Evolutionary conservation across 2,329 filamentous ascomycete species (phyloP).

Genomic region (Cladosporium sp.): DNA sequence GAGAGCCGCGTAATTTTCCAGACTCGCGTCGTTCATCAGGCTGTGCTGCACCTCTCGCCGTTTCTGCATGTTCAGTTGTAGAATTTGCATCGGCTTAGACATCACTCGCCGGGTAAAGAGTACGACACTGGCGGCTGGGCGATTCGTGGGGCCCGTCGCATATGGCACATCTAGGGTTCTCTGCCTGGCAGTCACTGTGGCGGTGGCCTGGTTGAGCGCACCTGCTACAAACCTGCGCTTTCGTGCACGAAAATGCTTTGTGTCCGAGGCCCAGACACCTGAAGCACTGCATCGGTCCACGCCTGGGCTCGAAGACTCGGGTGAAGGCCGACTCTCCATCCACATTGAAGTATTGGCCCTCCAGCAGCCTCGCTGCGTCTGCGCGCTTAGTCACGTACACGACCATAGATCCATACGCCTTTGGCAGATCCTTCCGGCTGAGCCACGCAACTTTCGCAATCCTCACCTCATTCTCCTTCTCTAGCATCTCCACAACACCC

Average conservation of each 20-base stretch:
- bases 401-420: slow-evolving; percentile 13
- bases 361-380: slow-evolving; percentile 3
- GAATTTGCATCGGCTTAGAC: not conserved
- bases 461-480: slow-evolving; percentile 13
- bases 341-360: not conserved
- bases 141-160: not conserved
- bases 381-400: slow-evolving; percentile 10
- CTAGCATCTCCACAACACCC: slow-evolving; percentile 3
- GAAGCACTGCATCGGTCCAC: not conserved
- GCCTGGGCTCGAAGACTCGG: not conserved
- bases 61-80: not conserved
- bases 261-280: not conserved
- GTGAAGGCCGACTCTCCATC: not conserved
- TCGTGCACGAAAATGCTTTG: not conserved
- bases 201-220: slow-evolving; percentile 1
- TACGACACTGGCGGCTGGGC: not conserved
- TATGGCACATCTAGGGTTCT: not conserved
- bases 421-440: slow-evolving; percentile 10
- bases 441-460: slow-evolving; percentile 11
- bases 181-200: not conserved
- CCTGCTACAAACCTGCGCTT: not conserved
- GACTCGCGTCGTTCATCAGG: not conserved
- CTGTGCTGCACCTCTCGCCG: not conserved
- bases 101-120: not conserved
- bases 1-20: not conserved